A percentile compares a stretch with the other conserved stretches of the same genome.
Evolutionary conservation across 306 rosid genomes (phyloP).

Genomic region (Chamaecrista fasciculata): DNA sequence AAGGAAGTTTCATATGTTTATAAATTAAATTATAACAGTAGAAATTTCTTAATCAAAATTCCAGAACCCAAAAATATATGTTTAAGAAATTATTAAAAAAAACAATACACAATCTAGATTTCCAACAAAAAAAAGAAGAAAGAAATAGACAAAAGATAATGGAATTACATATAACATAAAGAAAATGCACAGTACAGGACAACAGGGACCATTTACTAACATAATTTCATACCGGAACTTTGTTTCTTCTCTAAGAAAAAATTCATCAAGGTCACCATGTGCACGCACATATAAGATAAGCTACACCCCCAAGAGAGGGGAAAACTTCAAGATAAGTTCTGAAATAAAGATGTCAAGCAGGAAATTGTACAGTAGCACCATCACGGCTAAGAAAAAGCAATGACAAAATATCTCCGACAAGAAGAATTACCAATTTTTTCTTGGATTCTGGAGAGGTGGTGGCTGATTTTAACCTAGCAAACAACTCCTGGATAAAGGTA

Average conservation of each 20-base stretch:
- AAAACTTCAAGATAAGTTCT: not conserved
- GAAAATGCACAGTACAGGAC: not conserved
- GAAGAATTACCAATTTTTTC: constrained; percentile 73
- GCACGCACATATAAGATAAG: constrained; percentile 8
- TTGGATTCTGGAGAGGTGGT: constrained; percentile 72
- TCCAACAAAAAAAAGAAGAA: not conserved
- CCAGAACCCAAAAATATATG: not conserved
- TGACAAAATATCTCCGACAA: constrained; percentile 4
- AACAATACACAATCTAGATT: not conserved
- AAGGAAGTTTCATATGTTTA: not conserved
- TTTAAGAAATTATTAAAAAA: not conserved
- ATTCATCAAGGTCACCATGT: constrained; percentile 16
- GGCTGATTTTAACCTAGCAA: constrained; percentile 70
- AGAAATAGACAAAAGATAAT: not conserved
- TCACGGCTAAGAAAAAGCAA: constrained; percentile 22
- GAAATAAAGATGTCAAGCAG: not conserved
- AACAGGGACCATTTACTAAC: constrained; percentile 16
- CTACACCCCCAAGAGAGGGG: not conserved
- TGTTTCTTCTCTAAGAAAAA: constrained; percentile 1
- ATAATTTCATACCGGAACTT: not conserved
- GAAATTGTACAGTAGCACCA: constrained; percentile 13
- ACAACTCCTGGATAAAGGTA: constrained; percentile 90
- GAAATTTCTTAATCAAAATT: not conserved
- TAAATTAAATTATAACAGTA: not conserved
- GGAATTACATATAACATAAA: not conserved